Percentiles rank a stretch among this genome's conserved stretches.
Evolutionary conservation across 345 rosid species (phyloP).

Genomic region (Boechera divaricarpa): DNA sequence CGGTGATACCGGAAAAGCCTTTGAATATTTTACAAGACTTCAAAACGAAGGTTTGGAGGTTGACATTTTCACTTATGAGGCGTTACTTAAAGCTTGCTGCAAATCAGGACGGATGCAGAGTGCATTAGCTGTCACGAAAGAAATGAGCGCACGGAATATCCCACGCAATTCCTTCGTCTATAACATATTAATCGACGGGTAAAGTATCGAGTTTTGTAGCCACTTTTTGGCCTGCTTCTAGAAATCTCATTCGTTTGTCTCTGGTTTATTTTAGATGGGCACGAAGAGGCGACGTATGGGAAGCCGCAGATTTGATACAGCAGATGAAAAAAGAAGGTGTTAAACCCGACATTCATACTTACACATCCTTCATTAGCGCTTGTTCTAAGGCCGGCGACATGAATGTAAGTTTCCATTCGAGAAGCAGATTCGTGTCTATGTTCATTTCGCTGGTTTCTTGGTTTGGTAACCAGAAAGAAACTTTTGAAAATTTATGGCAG

Average conservation of each 20-base stretch:
- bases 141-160: conserved; percentile 80
- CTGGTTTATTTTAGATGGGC: conserved; percentile 73
- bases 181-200: conserved; percentile 97
- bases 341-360: conserved; percentile 87
- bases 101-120: conserved; percentile 99
- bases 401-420: conserved; percentile 56
- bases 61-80: conserved; percentile 87
- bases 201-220: conserved; percentile 7
- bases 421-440: not conserved
- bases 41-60: conserved; percentile 85
- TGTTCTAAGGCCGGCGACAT: conserved; percentile 97
- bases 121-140: conserved; percentile 94
- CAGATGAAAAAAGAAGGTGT: conserved; percentile 92
- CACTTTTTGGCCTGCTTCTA: conserved; percentile 6
- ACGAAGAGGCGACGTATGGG: conserved; percentile 97
- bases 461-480: not conserved
- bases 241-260: conserved; percentile 1
- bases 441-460: not conserved
- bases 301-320: conserved; percentile 93
- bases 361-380: conserved; percentile 92
- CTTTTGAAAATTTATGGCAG: conserved; percentile 47
- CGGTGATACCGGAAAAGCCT: conserved; percentile 95
- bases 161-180: conserved; percentile 81
- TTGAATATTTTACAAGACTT: conserved; percentile 78
- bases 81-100: conserved; percentile 96